Conservation (phyloP, 371 early-diverging fungal species). For the Saksenaea oblongispora region DNA sequence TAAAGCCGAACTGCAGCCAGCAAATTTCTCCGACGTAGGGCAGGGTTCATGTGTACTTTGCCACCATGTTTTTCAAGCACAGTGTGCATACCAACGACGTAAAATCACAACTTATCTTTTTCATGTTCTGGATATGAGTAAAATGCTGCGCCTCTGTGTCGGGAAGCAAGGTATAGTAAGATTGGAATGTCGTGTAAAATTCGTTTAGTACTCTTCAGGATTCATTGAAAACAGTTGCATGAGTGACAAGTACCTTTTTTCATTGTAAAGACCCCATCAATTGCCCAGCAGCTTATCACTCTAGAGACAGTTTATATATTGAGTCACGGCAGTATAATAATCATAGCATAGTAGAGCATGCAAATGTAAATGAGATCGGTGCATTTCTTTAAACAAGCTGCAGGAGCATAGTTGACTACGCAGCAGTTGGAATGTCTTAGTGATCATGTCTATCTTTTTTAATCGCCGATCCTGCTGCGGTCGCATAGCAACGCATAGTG, state of each 20-base stretch:
- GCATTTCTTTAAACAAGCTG: not conserved
- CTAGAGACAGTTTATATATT: not conserved
- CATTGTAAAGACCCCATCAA: slow-evolving; percentile 1
- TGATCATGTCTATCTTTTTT: slow-evolving; percentile 1
- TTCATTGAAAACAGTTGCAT: slow-evolving; percentile 3
- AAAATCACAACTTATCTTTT: slow-evolving; percentile 4
- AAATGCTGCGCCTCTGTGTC: slow-evolving; percentile 1
- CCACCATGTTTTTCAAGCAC: slow-evolving; percentile 6
- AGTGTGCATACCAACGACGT: slow-evolving; percentile 3
- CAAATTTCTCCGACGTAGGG: slow-evolving; percentile 18
- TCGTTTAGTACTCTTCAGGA: slow-evolving; percentile 6
- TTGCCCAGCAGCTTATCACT: slow-evolving; percentile 1
- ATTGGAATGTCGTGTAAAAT: slow-evolving; percentile 4
- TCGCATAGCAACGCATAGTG: not conserved
- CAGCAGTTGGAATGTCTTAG: not conserved
- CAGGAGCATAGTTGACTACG: not conserved
- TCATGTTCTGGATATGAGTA: slow-evolving; percentile 1
- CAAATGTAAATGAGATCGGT: not conserved
- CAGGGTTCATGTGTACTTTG: slow-evolving; percentile 6
- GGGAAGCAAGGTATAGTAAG: not conserved
- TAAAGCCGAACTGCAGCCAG: slow-evolving; percentile 9
- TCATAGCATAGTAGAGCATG: slow-evolving; percentile 1
- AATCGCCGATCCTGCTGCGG: slow-evolving; percentile 5
- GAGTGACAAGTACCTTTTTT: not conserved
- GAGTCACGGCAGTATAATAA: not conserved